Evolutionary conservation across 2,329 filamentous ascomycete species (phyloP).

Genomic region (Cytospora paraplurivora): DNA sequence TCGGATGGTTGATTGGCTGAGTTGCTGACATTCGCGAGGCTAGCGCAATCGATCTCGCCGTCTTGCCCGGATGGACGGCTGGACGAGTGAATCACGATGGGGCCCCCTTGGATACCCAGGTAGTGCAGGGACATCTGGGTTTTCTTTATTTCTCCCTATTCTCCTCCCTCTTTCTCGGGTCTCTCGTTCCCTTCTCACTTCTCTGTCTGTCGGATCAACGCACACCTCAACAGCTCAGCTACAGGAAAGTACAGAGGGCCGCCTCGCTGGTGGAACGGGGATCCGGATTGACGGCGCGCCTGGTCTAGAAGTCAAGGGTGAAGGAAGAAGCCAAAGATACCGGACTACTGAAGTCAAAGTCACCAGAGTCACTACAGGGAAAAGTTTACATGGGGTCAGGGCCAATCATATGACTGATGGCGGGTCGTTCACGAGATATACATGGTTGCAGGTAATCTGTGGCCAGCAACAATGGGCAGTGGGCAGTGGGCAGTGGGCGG

Average conservation of each 20-base stretch:
- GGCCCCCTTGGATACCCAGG: neutral
- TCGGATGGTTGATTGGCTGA: neutral
- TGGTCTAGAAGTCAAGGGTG: neutral
- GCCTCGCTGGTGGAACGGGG: slow-evolving; percentile 7
- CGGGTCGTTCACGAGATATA: neutral
- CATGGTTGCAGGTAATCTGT: neutral
- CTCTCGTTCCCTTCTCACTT: neutral
- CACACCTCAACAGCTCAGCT: slow-evolving; percentile 5
- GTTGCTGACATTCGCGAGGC: slow-evolving; percentile 4
- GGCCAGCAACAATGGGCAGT: neutral
- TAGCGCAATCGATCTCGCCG: slow-evolving; percentile 3
- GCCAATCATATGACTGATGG: neutral
- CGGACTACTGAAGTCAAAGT: neutral
- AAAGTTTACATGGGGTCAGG: neutral
- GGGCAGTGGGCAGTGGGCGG: neutral
- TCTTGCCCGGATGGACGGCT: neutral
- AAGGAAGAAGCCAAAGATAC: neutral
- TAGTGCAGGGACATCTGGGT: neutral
- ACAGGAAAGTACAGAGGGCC: slow-evolving; percentile 2
- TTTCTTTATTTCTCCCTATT: neutral
- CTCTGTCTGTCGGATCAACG: neutral
- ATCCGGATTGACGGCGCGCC: slow-evolving; percentile 3
- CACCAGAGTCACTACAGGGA: neutral
- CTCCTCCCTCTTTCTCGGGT: neutral
- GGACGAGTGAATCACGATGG: neutral